A percentile compares a stretch with the other conserved stretches of the same genome.
Conservation (phyloP, 2,329 filamentous ascomycete species). For the Hypoxylon sp. region DNA sequence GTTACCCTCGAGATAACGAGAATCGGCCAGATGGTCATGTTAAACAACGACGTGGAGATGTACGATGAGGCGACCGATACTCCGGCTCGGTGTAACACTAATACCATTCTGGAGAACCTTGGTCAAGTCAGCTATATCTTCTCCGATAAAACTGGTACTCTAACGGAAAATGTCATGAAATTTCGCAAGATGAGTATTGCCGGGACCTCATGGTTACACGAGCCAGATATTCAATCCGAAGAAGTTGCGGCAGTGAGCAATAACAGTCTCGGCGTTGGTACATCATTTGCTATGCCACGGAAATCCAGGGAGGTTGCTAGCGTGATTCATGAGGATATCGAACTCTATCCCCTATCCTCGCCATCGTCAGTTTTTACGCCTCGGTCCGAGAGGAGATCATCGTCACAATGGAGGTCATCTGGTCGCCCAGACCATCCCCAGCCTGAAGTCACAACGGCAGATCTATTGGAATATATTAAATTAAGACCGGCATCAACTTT, state of each 20-base stretch:
- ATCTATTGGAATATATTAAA: conserved; percentile 84
- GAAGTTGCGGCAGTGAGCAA: conserved; percentile 11
- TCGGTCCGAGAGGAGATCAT: conserved; percentile 50
- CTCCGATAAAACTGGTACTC: conserved; percentile 93
- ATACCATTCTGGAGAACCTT: conserved; percentile 94
- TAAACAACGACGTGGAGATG: conserved; percentile 89
- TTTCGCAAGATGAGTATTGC: conserved; percentile 94
- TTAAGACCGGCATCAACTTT: conserved; percentile 82
- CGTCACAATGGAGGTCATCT: conserved; percentile 55
- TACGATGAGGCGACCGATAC: conserved; percentile 88
- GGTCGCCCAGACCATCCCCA: conserved; percentile 59
- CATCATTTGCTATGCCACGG: conserved; percentile 35
- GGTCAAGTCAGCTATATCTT: conserved; percentile 93
- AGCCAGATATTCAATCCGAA: conserved; percentile 71
- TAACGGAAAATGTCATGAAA: conserved; percentile 96
- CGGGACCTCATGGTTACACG: conserved; percentile 90
- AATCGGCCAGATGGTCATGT: conserved; percentile 80
- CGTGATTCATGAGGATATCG: conserved; percentile 53
- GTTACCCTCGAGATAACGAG: conserved; percentile 92
- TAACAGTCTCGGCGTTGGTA: conserved; percentile 13
- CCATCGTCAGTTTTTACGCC: conserved; percentile 42
- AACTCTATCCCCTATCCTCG: conserved; percentile 50
- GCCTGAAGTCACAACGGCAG: conserved; percentile 74
- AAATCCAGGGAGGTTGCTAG: conserved; percentile 45
- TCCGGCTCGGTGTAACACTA: conserved; percentile 90